Evolutionary conservation across 1,284 basidiomycete genomes (phyloP).

Genomic region (Ganoderma leucocontextum): DNA sequence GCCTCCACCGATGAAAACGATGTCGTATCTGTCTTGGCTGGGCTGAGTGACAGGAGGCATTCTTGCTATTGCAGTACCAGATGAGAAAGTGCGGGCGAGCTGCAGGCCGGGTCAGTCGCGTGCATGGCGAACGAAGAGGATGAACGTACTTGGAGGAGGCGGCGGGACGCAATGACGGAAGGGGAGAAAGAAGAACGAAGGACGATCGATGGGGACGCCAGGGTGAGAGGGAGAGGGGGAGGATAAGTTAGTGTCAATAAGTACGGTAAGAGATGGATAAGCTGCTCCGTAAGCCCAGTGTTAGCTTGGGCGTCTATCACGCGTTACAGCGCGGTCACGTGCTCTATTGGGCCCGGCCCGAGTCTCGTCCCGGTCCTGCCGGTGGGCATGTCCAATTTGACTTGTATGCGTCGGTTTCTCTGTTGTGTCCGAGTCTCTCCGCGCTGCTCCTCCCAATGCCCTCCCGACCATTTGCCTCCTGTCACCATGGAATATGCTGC

Average conservation of each 20-base stretch:
- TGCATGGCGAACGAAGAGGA: not conserved
- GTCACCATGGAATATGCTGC: too few species aligned
- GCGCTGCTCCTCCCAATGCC: too few species aligned
- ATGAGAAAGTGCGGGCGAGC: slow-evolving; percentile 59
- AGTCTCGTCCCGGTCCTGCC: too few species aligned
- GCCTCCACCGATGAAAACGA: slow-evolving; percentile 85
- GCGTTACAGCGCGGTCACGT: slow-evolving; percentile 31
- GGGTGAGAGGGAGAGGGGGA: slow-evolving; percentile 11
- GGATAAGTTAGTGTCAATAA: slow-evolving; percentile 11
- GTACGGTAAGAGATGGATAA: slow-evolving; percentile 22
- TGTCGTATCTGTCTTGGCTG: slow-evolving; percentile 74
- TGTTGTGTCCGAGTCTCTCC: too few species aligned
- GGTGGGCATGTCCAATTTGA: too few species aligned
- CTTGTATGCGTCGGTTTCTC: too few species aligned
- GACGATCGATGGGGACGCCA: slow-evolving; percentile 34
- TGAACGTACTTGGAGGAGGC: slow-evolving; percentile 29
- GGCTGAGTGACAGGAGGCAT: slow-evolving; percentile 80
- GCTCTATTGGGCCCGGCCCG: not conserved
- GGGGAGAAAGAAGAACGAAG: slow-evolving; percentile 15
- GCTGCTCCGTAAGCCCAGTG: slow-evolving; percentile 3
- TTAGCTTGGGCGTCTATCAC: slow-evolving; percentile 11
- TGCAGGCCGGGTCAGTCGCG: slow-evolving; percentile 34
- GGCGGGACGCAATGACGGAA: slow-evolving; percentile 31
- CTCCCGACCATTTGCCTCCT: too few species aligned
- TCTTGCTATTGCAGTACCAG: slow-evolving; percentile 44